Evolutionary conservation across 257 asterid species (phyloP), one percentile per base, ranked within the genome.

Genomic region (Capsicum rhomboideum): DNA sequence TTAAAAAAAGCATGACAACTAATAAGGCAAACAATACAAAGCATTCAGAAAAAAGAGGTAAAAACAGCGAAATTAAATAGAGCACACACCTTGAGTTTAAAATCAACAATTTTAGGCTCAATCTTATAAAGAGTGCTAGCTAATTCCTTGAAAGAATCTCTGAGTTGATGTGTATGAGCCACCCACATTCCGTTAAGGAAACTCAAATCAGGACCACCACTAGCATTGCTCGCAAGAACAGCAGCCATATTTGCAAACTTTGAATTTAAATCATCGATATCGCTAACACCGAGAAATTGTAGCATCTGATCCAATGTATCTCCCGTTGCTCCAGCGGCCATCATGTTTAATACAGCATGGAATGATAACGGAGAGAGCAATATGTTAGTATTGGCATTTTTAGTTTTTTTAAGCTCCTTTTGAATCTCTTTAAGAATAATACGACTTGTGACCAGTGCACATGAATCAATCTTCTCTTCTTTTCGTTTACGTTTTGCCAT

Each of bases 311-410:
- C 82, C 11, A 71, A 87, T 79, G 93, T 90, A 72, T 87, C 82
- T 77, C 91, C 94, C 1, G 28, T 52, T 10, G 94, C 89, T 68
- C 94, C 94, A 84, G 94, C 87, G 8, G 89, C 84, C 4, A 87
- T 82, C 85, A 90, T 52, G 42, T 84, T 87, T 82, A 91, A 17
- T 2, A 88, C 89, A 6, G 88, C 91, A 83, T 90, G 91, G 83
- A 91, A 84, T 71, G 95, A 92, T 34, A 90, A 81, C n/a, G 92
- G 95, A 37, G 92, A 92, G 83, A 92, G 88, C 16, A 89, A 90
- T 66, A 89, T 49, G 87, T 92, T 90, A 40, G 44, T 16, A 18
- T 68, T 8, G 17, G 6, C 8, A 34, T 13, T 50, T 50, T 31
- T 31, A 31, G 34, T 31, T 1, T 31, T 31, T 31, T 13, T 49